phyloP scores from a whole-genome alignment of 306 rosid genomes.

The Vigna angularis region DNA sequence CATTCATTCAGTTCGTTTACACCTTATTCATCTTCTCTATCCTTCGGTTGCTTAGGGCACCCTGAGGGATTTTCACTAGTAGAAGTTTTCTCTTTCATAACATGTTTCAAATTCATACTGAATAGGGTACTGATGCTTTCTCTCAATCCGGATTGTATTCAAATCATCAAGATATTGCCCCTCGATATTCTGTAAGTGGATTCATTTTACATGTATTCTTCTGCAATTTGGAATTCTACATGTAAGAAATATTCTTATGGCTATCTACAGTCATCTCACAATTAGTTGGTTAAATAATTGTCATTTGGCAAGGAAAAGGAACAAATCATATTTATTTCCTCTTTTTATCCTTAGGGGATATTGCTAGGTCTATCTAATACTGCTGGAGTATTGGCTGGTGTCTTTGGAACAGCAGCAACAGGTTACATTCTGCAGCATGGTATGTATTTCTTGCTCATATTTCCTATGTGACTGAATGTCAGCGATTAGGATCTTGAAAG shows the following conservation, averaged over 20 bases:
- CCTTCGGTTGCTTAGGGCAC: no score
- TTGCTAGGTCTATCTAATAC: conserved; percentile 96
- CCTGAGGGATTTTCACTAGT: no score
- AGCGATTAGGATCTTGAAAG: neutral
- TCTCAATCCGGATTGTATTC: conserved; percentile 98
- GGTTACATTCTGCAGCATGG: conserved; percentile 96
- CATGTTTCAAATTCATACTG: conserved; percentile 30
- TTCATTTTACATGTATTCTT: conserved; percentile 7
- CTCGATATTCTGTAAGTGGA: conserved; percentile 89
- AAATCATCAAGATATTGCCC: conserved; percentile 98
- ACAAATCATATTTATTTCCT: conserved; percentile 22
- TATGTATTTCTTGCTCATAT: conserved; percentile 48
- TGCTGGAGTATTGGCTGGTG: conserved; percentile 99
- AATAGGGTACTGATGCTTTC: conserved; percentile 96
- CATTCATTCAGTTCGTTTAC: neutral
- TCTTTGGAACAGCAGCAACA: conserved; percentile 98
- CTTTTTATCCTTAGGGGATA: conserved; percentile 63
- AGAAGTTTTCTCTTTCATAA: conserved; percentile 21
- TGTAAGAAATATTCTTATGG: neutral
- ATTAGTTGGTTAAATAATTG: neutral
- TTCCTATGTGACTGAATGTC: conserved; percentile 24
- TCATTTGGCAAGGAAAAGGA: neutral
- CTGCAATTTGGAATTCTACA: conserved; percentile 1
- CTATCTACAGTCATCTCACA: conserved; percentile 15
- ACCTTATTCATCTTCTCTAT: neutral